These are phyloP conservation scores for Colletotrichum eremochloae DNA, from an alignment of 2,329 filamentous ascomycete species.

Conservation along the genomic window DNA sequence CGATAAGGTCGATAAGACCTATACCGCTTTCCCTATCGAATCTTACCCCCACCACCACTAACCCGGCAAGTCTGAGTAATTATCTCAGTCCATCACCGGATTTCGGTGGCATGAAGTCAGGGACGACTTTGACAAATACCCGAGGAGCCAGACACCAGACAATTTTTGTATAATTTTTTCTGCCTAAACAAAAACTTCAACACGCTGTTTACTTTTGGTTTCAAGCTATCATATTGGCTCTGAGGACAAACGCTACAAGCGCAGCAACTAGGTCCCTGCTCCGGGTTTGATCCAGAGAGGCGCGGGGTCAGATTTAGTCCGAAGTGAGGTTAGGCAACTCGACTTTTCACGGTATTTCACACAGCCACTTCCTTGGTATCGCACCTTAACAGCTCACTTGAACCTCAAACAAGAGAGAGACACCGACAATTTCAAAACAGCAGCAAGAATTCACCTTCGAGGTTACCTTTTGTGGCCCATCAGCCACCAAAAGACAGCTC, in stretches of 20 bases:
- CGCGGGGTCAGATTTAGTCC: slow-evolving; percentile 14
- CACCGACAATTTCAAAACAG: neutral
- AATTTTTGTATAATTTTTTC: neutral
- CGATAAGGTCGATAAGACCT: slow-evolving; percentile 34
- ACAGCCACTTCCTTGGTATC: neutral
- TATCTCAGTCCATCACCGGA: slow-evolving; percentile 28
- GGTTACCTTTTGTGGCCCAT: neutral
- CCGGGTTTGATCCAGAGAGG: slow-evolving; percentile 11
- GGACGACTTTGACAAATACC: slow-evolving; percentile 7
- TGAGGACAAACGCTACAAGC: neutral
- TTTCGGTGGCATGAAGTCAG: slow-evolving; percentile 27
- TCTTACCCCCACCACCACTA: slow-evolving; percentile 30
- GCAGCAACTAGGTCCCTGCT: neutral
- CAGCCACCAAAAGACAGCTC: neutral
- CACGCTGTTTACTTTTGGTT: neutral
- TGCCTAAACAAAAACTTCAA: too few relatives aligned
- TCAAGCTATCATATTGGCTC: too few relatives aligned
- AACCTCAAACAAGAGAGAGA: too few relatives aligned
- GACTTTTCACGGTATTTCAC: neutral
- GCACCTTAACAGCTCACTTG: neutral
- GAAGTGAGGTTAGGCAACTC: slow-evolving; percentile 1
- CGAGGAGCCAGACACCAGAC: neutral
- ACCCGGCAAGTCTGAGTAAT: slow-evolving; percentile 34
- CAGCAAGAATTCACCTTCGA: neutral
- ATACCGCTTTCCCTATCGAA: slow-evolving; percentile 31